These are phyloP conservation scores for Chlamydomonas sphaeroides DNA, from an alignment of 139 green algal species.

Conservation along the genomic window DNA sequence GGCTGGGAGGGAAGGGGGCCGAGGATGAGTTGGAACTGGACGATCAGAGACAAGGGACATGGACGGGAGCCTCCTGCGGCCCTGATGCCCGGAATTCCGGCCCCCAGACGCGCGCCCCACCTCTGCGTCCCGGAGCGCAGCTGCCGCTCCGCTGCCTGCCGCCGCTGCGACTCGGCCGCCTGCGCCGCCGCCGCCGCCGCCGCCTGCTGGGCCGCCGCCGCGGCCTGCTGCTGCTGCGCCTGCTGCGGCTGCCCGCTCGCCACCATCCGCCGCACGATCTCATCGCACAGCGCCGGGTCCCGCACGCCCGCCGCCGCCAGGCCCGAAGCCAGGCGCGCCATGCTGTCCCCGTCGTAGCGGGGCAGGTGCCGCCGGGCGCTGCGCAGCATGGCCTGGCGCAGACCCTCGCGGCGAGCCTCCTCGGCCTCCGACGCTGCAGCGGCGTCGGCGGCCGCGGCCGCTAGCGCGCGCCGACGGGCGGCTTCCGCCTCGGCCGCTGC, in stretches of 20 bases:
- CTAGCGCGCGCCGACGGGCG: constrained; percentile 8
- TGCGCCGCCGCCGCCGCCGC: background rate
- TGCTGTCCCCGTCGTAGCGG: background rate
- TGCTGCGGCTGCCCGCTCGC: background rate
- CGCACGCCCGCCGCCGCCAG: constrained; percentile 16
- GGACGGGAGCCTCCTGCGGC: no score
- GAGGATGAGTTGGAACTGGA: background rate
- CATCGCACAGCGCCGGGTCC: constrained; percentile 16
- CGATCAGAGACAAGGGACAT: no score
- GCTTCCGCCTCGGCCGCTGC: background rate
- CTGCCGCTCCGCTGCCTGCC: no score
- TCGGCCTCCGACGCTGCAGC: background rate
- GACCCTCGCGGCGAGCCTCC: constrained; percentile 3
- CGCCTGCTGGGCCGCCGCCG: background rate
- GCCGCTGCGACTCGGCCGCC: background rate
- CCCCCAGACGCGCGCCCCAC: no score
- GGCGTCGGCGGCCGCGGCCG: background rate
- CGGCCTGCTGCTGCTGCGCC: background rate
- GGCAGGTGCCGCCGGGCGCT: constrained; percentile 34
- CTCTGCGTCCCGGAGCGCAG: no score
- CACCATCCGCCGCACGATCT: background rate
- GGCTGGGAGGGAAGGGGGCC: background rate
- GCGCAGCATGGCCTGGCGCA: constrained; percentile 6
- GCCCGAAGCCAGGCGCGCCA: constrained; percentile 21
- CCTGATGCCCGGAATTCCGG: no score